These are phyloP conservation scores for Mortierella sp. DNA, from an alignment of 371 early-diverging fungal species.

Conservation along the genomic window DNA sequence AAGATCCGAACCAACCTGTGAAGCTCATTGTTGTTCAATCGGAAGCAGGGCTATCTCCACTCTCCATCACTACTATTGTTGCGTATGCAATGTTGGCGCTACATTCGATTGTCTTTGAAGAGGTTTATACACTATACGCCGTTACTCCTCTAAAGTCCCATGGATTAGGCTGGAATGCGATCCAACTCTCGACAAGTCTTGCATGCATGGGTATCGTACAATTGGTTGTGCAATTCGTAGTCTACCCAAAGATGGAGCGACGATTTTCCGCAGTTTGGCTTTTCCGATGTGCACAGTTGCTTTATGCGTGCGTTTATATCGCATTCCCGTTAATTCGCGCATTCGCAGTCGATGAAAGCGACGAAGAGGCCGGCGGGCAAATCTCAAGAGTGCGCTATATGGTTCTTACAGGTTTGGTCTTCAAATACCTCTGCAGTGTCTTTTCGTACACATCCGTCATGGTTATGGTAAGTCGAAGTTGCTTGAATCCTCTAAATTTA, in stretches of 20 bases:
- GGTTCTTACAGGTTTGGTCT: slow-evolving; percentile 59
- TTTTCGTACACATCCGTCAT: slow-evolving; percentile 72
- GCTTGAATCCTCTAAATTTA: neutral
- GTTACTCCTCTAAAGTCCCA: slow-evolving; percentile 54
- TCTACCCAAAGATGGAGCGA: slow-evolving; percentile 67
- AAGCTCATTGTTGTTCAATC: slow-evolving; percentile 35
- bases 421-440: slow-evolving; percentile 65
- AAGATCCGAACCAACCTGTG: slow-evolving; percentile 35
- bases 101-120: slow-evolving; percentile 82
- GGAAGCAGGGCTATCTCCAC: slow-evolving; percentile 29
- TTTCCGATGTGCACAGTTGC: slow-evolving; percentile 57
- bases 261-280: slow-evolving; percentile 56
- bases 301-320: slow-evolving; percentile 60
- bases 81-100: slow-evolving; percentile 69
- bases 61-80: slow-evolving; percentile 57
- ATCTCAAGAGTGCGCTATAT: slow-evolving; percentile 38
- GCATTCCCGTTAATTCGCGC: slow-evolving; percentile 61
- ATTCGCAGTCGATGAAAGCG: slow-evolving; percentile 32
- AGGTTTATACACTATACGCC: slow-evolving; percentile 66
- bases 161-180: slow-evolving; percentile 62
- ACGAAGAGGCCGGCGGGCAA: slow-evolving; percentile 29
- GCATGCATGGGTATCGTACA: slow-evolving; percentile 65
- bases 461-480: slow-evolving; percentile 61
- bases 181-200: slow-evolving; percentile 61
- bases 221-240: slow-evolving; percentile 63